Evolutionary conservation across 2,329 filamentous ascomycete species (phyloP), one percentile per base, ranked within the genome.

Genomic region (Exophiala sp.): DNA sequence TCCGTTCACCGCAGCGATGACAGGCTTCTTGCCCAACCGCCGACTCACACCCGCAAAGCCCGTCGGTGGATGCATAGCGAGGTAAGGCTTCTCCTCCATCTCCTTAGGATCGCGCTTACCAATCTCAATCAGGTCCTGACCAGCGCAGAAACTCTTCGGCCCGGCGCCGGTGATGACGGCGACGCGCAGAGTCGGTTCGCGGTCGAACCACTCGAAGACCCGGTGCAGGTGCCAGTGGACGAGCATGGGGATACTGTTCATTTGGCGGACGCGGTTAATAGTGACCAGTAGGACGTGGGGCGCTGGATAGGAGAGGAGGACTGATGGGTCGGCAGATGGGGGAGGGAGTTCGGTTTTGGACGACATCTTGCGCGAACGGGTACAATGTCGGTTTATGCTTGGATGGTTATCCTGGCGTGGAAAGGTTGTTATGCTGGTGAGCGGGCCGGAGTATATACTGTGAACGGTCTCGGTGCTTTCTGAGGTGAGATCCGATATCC

Each of bases 1-100:
- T 5, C 88, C 88, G 65, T 91, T 89, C 16, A 91, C 85, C 1
- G 88, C 88, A 1, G 84, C 86, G 24, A 92, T 79, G 51, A 92
- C 77, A 5, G 88, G 88, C 65, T 92, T 92, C 69, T 82, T 83
- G 44, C 87, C 87, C 4, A 71, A 68, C 21, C 87, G 77, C 59
- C 87, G 83, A 50, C 81, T 58, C 6, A 64, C 67, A 1, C 71
- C 72, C 33, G 68, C 72, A 53, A 76, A 75, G 10, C 73, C 73
- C 6, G 63, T 65, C 9, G 63, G 39, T 3, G 70, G 69, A 48
- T 62, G 52, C 51, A 56, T 38, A n/a, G 47, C 55, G 46, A 65
- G 40, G 51, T 61, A 55, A 38, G 56, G 52, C 45, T 50, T 50
- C 63, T 52, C 55, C 57, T 58, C 50, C 49, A 58, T 47, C 67